Conservation (phyloP, 164 flowering plant genomes). For the Piper betle region DNA sequence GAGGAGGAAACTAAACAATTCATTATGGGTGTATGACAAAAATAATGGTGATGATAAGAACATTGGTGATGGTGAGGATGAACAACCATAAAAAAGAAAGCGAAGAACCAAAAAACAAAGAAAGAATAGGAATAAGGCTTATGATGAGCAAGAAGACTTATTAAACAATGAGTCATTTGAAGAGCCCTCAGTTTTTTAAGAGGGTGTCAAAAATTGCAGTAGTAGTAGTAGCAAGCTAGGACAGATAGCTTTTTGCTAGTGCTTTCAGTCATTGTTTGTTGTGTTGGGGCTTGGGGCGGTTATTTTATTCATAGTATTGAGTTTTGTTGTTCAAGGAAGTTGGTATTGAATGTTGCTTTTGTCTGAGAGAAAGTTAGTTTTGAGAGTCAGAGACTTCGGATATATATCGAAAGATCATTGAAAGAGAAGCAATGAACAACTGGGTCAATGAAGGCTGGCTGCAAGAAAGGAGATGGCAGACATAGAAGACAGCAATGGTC, state of each 20-base stretch:
- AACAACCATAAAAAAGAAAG: neutral
- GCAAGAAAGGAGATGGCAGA: constrained; percentile 3
- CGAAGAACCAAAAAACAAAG: neutral
- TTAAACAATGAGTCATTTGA: constrained; percentile 16
- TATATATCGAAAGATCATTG: constrained; percentile 12
- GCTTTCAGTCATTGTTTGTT: neutral
- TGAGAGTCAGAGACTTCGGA: constrained; percentile 4
- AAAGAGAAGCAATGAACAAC: constrained; percentile 14
- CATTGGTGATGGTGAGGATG: neutral
- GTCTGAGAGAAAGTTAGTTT: constrained; percentile 16
- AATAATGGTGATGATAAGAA: constrained; percentile 18
- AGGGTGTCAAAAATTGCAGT: constrained; percentile 21
- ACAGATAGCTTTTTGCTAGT: constrained; percentile 18
- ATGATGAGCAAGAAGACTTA: constrained; percentile 2
- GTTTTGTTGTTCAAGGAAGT: constrained; percentile 2
- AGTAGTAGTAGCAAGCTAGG: constrained; percentile 25
- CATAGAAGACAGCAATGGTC: neutral
- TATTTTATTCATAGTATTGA: constrained; percentile 4
- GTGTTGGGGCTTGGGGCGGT: constrained; percentile 13
- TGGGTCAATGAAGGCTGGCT: constrained; percentile 3
- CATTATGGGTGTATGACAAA: constrained; percentile 39
- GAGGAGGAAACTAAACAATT: constrained; percentile 56
- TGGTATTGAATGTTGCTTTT: constrained; percentile 21
- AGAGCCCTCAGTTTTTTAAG: constrained; percentile 32
- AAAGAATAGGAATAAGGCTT: constrained; percentile 2